phyloP scores from a whole-genome alignment of 805 yeast genomes.

The Middelhovenomyces tepae region DNA sequence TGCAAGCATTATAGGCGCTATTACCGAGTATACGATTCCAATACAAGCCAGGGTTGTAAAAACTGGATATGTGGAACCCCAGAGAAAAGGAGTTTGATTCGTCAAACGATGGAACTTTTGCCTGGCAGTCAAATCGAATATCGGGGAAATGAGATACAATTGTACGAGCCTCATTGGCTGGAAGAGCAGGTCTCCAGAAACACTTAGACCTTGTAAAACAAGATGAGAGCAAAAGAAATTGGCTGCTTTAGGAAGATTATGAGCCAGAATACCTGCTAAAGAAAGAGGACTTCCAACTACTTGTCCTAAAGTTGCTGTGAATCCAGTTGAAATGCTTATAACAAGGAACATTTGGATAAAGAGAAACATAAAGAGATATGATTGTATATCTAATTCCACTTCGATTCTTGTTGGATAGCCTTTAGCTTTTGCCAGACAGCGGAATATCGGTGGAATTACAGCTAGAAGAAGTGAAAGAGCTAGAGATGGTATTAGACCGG shows the following conservation, averaged over 20 bases:
- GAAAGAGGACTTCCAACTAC: slow-evolving; percentile 62
- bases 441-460: slow-evolving; percentile 48
- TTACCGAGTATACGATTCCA: slow-evolving; percentile 66
- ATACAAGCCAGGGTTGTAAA: slow-evolving; percentile 72
- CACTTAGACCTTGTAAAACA: slow-evolving; percentile 63
- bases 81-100: slow-evolving; percentile 40
- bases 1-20: slow-evolving; percentile 68
- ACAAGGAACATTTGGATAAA: slow-evolving; percentile 80
- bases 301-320: slow-evolving; percentile 53
- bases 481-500: slow-evolving; percentile 61
- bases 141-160: slow-evolving; percentile 28
- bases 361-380: slow-evolving; percentile 68
- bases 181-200: slow-evolving; percentile 63
- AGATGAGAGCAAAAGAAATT: slow-evolving; percentile 77
- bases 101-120: slow-evolving; percentile 39
- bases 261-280: slow-evolving; percentile 62
- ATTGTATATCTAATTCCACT: slow-evolving; percentile 62
- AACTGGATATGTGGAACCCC: slow-evolving; percentile 76
- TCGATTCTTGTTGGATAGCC: slow-evolving; percentile 55
- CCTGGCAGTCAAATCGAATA: slow-evolving; percentile 54
- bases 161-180: slow-evolving; percentile 46
- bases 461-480: slow-evolving; percentile 57
- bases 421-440: slow-evolving; percentile 44
- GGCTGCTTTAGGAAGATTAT: slow-evolving; percentile 76
- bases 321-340: slow-evolving; percentile 75